Conservation (phyloP, 768 basidiomycete species). For the Russula ochroleuca region DNA sequence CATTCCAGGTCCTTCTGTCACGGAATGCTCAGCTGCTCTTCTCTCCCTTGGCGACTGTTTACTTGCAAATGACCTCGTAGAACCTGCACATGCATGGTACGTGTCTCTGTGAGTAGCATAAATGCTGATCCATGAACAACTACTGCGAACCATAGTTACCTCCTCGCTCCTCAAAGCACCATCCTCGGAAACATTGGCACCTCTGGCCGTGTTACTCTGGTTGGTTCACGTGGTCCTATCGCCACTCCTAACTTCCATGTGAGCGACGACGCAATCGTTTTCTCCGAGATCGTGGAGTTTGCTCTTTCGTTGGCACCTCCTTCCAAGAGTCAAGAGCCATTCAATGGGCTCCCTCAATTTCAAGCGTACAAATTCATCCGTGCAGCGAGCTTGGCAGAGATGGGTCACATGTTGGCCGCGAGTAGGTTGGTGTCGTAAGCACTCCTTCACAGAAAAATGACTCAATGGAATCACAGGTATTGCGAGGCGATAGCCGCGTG, state of each 20-base stretch:
- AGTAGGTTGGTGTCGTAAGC: conserved; percentile 50
- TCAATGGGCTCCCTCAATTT: conserved; percentile 76
- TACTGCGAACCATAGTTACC: conserved; percentile 50
- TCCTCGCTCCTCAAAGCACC: conserved; percentile 81
- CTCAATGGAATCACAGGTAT: conserved; percentile 55
- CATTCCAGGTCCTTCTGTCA: conserved; percentile 59
- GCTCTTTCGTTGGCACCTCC: conserved; percentile 71
- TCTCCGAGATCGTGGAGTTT: conserved; percentile 91
- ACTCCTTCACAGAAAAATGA: conserved; percentile 15
- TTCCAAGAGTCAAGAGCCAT: conserved; percentile 81
- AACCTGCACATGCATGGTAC: conserved; percentile 92
- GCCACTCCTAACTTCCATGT: conserved; percentile 48
- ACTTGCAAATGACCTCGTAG: conserved; percentile 60
- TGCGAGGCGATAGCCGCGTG: conserved; percentile 82
- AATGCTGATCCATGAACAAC: not conserved
- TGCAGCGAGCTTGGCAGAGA: conserved; percentile 71
- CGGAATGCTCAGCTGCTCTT: conserved; percentile 69
- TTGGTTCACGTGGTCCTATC: conserved; percentile 65
- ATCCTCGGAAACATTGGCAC: conserved; percentile 66
- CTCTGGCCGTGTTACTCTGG: conserved; percentile 61
- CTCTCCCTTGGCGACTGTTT: conserved; percentile 84
- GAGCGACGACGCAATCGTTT: conserved; percentile 71
- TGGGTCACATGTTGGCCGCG: conserved; percentile 73
- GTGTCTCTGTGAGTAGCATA: conserved; percentile 31
- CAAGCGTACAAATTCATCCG: conserved; percentile 84